A percentile compares a stretch with the other conserved stretches of the same genome.
Conservation (phyloP, 2,329 filamentous ascomycete genomes). For the Claviceps capensis region DNA sequence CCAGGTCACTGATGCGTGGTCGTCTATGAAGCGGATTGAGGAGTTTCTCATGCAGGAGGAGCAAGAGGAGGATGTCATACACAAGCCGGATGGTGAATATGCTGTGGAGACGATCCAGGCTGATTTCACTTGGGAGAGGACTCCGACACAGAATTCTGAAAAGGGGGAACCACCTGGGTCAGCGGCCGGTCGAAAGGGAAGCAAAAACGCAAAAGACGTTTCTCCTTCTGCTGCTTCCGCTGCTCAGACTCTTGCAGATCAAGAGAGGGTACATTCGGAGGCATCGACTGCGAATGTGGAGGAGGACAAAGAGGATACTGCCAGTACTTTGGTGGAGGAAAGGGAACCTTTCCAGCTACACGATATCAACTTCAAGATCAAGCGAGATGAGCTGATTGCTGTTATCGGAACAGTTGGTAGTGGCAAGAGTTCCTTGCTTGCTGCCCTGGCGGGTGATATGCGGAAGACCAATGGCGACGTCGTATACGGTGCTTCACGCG, state of each 20-base stretch:
- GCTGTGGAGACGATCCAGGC: constrained; percentile 61
- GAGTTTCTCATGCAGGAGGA: constrained; percentile 84
- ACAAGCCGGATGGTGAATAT: constrained; percentile 43
- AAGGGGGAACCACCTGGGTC: constrained; percentile 12
- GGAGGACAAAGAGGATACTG: constrained; percentile 32
- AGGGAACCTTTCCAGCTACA: constrained; percentile 60
- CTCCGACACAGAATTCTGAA: constrained; percentile 39
- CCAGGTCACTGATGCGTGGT: constrained; percentile 79
- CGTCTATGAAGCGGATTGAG: constrained; percentile 72
- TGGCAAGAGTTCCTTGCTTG: constrained; percentile 80
- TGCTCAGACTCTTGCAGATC: constrained; percentile 9
- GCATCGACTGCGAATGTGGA: constrained; percentile 21
- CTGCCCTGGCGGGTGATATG: constrained; percentile 89
- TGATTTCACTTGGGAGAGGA: constrained; percentile 78
- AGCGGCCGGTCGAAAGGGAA: constrained; percentile 31
- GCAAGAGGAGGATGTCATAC: constrained; percentile 52
- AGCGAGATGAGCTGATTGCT: constrained; percentile 63
- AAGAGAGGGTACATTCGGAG: constrained; percentile 18
- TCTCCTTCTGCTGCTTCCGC: constrained; percentile 10
- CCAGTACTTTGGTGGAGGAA: constrained; percentile 43
- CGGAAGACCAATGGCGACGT: constrained; percentile 64
- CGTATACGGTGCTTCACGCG: constrained; percentile 62
- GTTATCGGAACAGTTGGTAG: constrained; percentile 84
- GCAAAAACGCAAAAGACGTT: constrained; percentile 23
- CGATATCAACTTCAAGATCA: constrained; percentile 52